phyloP scores from a whole-genome alignment of 1,284 basidiomycete species.

The Stereum hirsutum region DNA sequence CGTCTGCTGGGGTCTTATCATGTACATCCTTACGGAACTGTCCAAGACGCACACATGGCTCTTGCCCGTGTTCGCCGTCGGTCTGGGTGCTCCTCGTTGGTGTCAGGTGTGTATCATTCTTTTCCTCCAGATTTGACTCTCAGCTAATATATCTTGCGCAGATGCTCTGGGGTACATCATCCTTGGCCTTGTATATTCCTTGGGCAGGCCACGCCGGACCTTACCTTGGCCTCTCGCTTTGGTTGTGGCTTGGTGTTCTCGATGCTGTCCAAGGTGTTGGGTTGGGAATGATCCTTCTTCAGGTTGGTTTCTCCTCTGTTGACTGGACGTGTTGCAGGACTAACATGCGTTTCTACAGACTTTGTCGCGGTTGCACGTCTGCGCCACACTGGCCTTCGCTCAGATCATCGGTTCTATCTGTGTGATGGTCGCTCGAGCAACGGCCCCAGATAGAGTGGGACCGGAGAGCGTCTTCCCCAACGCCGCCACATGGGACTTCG shows the following conservation, averaged over 20 bases:
- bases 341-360: slow-evolving; percentile 36
- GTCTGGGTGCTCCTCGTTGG: slow-evolving; percentile 86
- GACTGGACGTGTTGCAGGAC: neutral
- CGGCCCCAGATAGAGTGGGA: slow-evolving; percentile 77
- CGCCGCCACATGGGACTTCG: slow-evolving; percentile 80
- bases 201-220: slow-evolving; percentile 83
- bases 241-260: slow-evolving; percentile 91
- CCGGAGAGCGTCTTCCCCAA: slow-evolving; percentile 90
- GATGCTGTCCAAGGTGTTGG: slow-evolving; percentile 92
- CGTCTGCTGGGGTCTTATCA: slow-evolving; percentile 70
- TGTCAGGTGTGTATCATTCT: slow-evolving; percentile 55
- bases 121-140: neutral
- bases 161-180: slow-evolving; percentile 85
- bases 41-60: slow-evolving; percentile 93
- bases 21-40: slow-evolving; percentile 73
- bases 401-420: slow-evolving; percentile 77
- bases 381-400: slow-evolving; percentile 82
- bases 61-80: slow-evolving; percentile 87
- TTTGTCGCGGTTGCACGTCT: slow-evolving; percentile 85
- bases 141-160: slow-evolving; percentile 17
- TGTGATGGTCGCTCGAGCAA: slow-evolving; percentile 80
- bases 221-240: slow-evolving; percentile 79
- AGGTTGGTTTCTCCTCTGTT: slow-evolving; percentile 29
- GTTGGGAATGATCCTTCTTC: slow-evolving; percentile 87
- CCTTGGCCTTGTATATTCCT: slow-evolving; percentile 82